Percentiles rank a stretch among this genome's conserved stretches.
Conservation (phyloP, 2,329 filamentous ascomycete species). For the Epichloe sibirici region DNA sequence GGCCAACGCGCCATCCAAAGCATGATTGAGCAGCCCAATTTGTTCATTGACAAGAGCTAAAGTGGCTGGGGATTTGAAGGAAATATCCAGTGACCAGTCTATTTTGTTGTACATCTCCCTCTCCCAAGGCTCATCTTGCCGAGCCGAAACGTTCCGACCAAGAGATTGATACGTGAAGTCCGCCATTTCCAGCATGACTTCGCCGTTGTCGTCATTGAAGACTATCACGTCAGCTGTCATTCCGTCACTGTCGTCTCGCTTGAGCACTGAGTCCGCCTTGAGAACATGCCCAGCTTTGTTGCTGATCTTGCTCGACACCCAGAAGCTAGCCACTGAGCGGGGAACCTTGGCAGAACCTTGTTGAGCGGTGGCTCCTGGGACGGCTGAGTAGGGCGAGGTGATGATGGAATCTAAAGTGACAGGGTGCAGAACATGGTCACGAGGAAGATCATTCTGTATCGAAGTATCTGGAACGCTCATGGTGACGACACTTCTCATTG, state of each 20-base stretch:
- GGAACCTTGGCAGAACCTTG: background rate
- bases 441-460: background rate
- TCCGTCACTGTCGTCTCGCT: background rate
- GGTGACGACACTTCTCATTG: background rate
- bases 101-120: background rate
- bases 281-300: background rate
- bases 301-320: background rate
- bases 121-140: background rate
- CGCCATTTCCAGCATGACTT: background rate
- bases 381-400: background rate
- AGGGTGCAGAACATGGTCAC: background rate
- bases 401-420: background rate
- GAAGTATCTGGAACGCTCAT: background rate
- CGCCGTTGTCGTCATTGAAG: background rate
- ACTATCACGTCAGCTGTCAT: background rate
- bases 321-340: background rate
- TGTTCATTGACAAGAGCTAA: background rate
- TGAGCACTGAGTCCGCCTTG: background rate
- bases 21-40: background rate
- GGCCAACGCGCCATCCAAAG: no score
- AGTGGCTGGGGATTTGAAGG: background rate
- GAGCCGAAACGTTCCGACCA: background rate
- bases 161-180: background rate
- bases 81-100: background rate
- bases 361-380: background rate